Base-by-base conservation (phyloP, 1,139 yeast genomes). In the Hyphopichia fennica region DNA sequence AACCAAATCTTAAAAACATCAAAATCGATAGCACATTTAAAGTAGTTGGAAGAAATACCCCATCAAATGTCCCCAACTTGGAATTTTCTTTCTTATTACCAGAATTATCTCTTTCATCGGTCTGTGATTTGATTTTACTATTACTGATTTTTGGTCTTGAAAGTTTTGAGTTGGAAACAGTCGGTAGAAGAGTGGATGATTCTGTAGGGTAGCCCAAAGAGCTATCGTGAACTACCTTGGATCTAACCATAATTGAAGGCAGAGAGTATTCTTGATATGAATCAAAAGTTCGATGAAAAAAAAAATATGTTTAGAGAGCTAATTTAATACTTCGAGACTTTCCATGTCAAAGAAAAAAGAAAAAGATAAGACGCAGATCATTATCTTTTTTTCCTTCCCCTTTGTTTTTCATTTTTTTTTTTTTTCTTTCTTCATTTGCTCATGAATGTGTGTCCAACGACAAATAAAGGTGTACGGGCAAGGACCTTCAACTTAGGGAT, bases 1-100 rank as follows among this genome's bases (percentile, higher is more conserved):
- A 86, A 1, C 95, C 95, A 60, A 86, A 86, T 56, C 95, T 71
- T 48, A 86, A 69, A 56, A 86, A 86, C 93, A 86, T 84, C 63
- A 86, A 70, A 52, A 86, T 86, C 8, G 91, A 84, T n/a, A 86
- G 65, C 39, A 86, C 91, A 55, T 86, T 86, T 35, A 86, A 62
- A 1, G 89, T 75, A 0, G 93, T 85, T 16, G 95, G 93, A 4
- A 85, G 71, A 55, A 87, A 84, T 3, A 86, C 95, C 14, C 96
- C 96, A 45, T 80, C 81, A 47, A 84, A 80, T 0, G 95, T 87
- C 20, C 82, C 87, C 40, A 87, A 62, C 53, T 87, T 87, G 11
- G 48, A 16, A 14, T 9, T 14, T 3, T 19, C 34, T 28, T 27
- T 32, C 15, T 34, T 39, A 18, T 28, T 19, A 25, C 13, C 11